Conservation (phyloP, 306 rosid genomes). For the Trifolium subterraneum region DNA sequence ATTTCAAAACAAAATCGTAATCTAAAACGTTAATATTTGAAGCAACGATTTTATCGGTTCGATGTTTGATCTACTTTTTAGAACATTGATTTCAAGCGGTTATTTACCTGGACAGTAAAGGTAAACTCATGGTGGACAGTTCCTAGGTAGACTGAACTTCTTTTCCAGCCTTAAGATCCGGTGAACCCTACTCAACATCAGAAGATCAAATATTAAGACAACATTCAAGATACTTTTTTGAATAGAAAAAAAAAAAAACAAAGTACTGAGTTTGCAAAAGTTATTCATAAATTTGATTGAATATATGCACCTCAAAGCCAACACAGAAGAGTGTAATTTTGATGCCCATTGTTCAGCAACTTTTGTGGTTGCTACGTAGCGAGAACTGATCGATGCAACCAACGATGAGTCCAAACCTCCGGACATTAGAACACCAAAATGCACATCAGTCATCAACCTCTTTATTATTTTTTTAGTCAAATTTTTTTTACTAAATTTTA, state of each 20-base stretch:
- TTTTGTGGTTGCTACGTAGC: slow-evolving; percentile 77
- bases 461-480: too few species aligned
- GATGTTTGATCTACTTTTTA: not conserved
- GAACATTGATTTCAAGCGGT: not conserved
- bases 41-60: not conserved
- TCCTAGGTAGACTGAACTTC: slow-evolving; percentile 91
- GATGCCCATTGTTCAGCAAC: slow-evolving; percentile 96
- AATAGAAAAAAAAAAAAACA: not conserved
- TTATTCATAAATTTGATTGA: slow-evolving; percentile 8
- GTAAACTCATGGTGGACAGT: slow-evolving; percentile 90
- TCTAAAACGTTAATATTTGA: not conserved
- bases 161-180: slow-evolving; percentile 93
- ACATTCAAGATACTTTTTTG: not conserved
- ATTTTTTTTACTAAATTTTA: too few species aligned
- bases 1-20: not conserved
- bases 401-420: slow-evolving; percentile 94
- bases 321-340: slow-evolving; percentile 94
- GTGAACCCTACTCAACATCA: slow-evolving; percentile 76
- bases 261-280: not conserved
- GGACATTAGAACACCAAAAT: slow-evolving; percentile 90
- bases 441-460: slow-evolving; percentile 97
- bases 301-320: slow-evolving; percentile 67
- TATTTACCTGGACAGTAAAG: slow-evolving; percentile 92
- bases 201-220: slow-evolving; percentile 15
- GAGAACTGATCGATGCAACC: slow-evolving; percentile 94